Evolutionary conservation across 305 asterid genomes (phyloP), one percentile per base, ranked within the genome.

Genomic region (Rubia occidens): DNA sequence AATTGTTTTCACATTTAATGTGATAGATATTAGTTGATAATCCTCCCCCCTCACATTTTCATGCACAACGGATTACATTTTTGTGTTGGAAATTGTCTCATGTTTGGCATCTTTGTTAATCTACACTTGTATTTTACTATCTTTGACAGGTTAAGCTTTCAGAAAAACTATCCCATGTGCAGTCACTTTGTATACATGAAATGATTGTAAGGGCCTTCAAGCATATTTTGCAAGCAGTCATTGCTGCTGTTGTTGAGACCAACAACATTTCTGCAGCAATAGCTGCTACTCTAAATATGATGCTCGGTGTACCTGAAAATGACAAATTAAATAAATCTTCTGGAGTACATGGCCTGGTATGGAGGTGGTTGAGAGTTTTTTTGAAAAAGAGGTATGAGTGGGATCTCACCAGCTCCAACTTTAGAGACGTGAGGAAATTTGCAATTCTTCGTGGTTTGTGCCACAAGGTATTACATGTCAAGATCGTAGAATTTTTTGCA

Each of bases 381-480:
- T 85, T 94, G 71, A 82, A 84, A 80, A 89, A 87, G 81, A 86
- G 99, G 75, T 94, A 84, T 78, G 93, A 85, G 40, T 91, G 99
- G 99, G 84, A 84, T 69, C 83, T 86, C 72, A 85, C 72, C 76
- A 84, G 76, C 73, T 83, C 88, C 66, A 85, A 81, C 78, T 90
- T 84, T 78, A 86, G 83, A 78, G 96, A 88, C 74, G 84, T 87
- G 72, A 81, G 98, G 76, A 93, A 93, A 82, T 84, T 86, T 29
- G 96, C 97, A 65, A 83, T 93, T 79, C 97, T 93, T 73, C 96
- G 98, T 70, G 98, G 98, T 80, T 82, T 93, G 74, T 93, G 98
- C 85, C 95, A 93, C 76, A 90, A 93, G 97, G 98, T 93, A 90
- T 69, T 63, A 63, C 72, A 64, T 64, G 59, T 77, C 66, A 69